phyloP scores from a whole-genome alignment of 805 yeast species.

The Yarrowia sp. region DNA sequence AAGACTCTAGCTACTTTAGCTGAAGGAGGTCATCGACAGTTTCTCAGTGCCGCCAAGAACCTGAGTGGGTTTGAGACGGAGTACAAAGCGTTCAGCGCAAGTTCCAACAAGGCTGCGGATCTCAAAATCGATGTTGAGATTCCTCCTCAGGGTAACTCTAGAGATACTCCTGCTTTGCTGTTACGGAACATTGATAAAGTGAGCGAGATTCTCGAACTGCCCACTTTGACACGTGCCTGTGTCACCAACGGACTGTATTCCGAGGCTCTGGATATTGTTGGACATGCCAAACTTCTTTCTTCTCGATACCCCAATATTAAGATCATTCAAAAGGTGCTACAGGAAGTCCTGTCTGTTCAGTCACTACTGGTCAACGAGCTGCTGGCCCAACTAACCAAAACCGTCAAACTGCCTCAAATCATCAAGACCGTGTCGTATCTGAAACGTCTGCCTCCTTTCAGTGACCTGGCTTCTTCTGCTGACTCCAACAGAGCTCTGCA shows the following conservation, averaged over 20 bases:
- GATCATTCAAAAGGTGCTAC: slow-evolving; percentile 52
- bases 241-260: slow-evolving; percentile 82
- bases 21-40: slow-evolving; percentile 24
- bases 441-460: slow-evolving; percentile 50
- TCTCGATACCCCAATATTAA: slow-evolving; percentile 64
- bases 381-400: slow-evolving; percentile 66
- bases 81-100: not conserved
- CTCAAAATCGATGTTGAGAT: slow-evolving; percentile 7
- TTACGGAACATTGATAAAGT: slow-evolving; percentile 60
- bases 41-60: slow-evolving; percentile 17
- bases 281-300: slow-evolving; percentile 64
- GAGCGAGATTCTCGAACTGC: slow-evolving; percentile 77
- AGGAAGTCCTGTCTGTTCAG: slow-evolving; percentile 51
- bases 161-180: slow-evolving; percentile 30
- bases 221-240: slow-evolving; percentile 79
- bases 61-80: slow-evolving; percentile 1
- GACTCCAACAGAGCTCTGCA: slow-evolving; percentile 43
- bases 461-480: slow-evolving; percentile 31
- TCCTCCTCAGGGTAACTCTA: not conserved
- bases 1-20: slow-evolving; percentile 21
- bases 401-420: slow-evolving; percentile 72
- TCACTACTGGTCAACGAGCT: slow-evolving; percentile 68
- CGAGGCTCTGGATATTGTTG: slow-evolving; percentile 81
- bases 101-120: not conserved
- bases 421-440: slow-evolving; percentile 76